phyloP scores from a whole-genome alignment of 768 basidiomycete genomes.

The Pisolithus sp. region DNA sequence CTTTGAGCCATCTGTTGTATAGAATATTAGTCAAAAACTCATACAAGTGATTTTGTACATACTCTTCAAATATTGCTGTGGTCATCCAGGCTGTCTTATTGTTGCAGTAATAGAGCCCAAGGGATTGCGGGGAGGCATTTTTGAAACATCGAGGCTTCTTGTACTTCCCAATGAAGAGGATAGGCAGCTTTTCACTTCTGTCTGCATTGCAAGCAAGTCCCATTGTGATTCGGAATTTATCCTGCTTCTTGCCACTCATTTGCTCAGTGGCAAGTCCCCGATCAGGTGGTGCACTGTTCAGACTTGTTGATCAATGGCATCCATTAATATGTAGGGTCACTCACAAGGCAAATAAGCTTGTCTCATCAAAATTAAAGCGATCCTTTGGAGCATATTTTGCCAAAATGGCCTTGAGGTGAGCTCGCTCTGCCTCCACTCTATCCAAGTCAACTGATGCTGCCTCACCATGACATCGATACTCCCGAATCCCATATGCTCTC shows the following conservation, averaged over 20 bases:
- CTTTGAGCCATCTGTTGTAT: slow-evolving; percentile 18
- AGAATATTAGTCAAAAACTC: not conserved
- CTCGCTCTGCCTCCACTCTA: slow-evolving; percentile 20
- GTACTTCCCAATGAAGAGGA: not conserved
- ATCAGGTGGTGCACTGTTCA: slow-evolving; percentile 9
- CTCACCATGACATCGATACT: not conserved
- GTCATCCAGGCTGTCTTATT: slow-evolving; percentile 32
- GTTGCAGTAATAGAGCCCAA: not conserved
- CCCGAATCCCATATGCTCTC: not conserved
- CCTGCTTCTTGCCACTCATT: slow-evolving; percentile 12
- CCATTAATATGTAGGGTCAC: not conserved
- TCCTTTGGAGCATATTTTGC: slow-evolving; percentile 10
- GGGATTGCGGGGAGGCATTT: not conserved
- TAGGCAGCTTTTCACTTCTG: not conserved
- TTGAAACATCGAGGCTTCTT: not conserved
- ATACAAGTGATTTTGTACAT: slow-evolving; percentile 1
- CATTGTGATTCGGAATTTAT: slow-evolving; percentile 11
- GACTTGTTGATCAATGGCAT: not conserved
- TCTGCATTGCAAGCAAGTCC: slow-evolving; percentile 4
- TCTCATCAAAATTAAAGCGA: not conserved
- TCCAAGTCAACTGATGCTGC: slow-evolving; percentile 25
- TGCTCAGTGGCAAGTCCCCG: slow-evolving; percentile 11
- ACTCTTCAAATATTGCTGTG: slow-evolving; percentile 29
- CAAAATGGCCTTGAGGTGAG: slow-evolving; percentile 11
- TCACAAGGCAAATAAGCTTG: not conserved